Evolutionary conservation across 495 filamentous ascomycete genomes (phyloP).

Genomic region (Aspergillus campestris): DNA sequence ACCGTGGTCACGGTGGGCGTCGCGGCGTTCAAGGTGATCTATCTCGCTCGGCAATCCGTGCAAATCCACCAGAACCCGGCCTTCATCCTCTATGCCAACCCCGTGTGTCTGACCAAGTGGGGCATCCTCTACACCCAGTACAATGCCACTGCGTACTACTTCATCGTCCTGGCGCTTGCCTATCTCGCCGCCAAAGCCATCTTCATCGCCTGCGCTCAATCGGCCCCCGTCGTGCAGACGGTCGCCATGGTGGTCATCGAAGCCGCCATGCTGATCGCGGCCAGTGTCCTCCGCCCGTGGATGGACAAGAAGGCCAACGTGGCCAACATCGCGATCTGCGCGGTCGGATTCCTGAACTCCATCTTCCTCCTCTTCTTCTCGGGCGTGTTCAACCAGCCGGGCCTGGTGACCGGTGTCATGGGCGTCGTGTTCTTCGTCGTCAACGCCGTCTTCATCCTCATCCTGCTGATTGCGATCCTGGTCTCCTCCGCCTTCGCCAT

Average conservation of each 20-base stretch:
- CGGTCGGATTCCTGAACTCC: conserved; percentile 81
- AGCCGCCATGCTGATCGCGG: conserved; percentile 63
- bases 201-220: conserved; percentile 80
- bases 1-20: conserved; percentile 67
- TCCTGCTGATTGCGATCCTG: conserved; percentile 79
- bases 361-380: conserved; percentile 79
- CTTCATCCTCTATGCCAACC: conserved; percentile 93
- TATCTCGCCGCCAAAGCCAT: conserved; percentile 80
- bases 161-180: conserved; percentile 70
- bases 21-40: conserved; percentile 83
- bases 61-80: conserved; percentile 88
- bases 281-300: conserved; percentile 79
- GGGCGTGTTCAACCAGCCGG: conserved; percentile 70
- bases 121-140: conserved; percentile 97
- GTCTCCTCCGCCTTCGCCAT: conserved; percentile 73
- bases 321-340: conserved; percentile 88
- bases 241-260: conserved; percentile 81
- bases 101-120: conserved; percentile 88
- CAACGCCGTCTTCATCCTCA: conserved; percentile 77
- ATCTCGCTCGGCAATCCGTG: conserved; percentile 75
- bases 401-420: conserved; percentile 81
- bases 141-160: conserved; percentile 91
- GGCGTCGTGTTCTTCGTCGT: conserved; percentile 87
- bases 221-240: conserved; percentile 63
- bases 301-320: conserved; percentile 99